A percentile compares a stretch with the other conserved stretches of the same genome.
Evolutionary conservation across 768 basidiomycete species (phyloP).

Genomic region (Boletus subcaerulescens): DNA sequence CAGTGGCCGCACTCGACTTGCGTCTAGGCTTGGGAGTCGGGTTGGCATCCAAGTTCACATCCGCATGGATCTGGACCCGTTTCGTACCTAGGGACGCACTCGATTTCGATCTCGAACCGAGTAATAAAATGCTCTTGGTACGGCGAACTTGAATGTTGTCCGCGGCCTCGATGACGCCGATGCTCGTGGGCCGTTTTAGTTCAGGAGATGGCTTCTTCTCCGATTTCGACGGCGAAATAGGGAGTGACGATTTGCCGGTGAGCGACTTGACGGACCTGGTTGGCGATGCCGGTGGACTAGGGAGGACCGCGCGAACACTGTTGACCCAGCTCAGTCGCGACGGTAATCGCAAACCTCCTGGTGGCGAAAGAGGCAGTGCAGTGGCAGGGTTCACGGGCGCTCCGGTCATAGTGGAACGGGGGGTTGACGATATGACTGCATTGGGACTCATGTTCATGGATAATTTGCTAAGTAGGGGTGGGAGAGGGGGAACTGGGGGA

Average conservation of each 20-base stretch:
- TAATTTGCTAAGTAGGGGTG: slow-evolving; percentile 18
- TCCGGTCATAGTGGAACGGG: slow-evolving; percentile 8
- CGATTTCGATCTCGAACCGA: slow-evolving; percentile 27
- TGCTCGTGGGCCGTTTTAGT: slow-evolving; percentile 25
- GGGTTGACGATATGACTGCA: slow-evolving; percentile 1
- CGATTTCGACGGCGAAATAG: slow-evolving; percentile 5
- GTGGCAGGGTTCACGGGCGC: slow-evolving; percentile 1
- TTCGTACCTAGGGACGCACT: slow-evolving; percentile 19
- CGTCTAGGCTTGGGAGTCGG: slow-evolving; percentile 20
- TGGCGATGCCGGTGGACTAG: slow-evolving; percentile 32
- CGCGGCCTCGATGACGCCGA: slow-evolving; percentile 32
- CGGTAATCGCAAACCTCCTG: slow-evolving; percentile 31
- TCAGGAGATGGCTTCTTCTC: slow-evolving; percentile 6
- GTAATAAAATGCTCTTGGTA: slow-evolving; percentile 33
- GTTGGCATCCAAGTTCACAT: slow-evolving; percentile 13
- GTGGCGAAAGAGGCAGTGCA: slow-evolving; percentile 25
- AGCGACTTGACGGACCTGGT: slow-evolving; percentile 14
- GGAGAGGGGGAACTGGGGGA: slow-evolving; percentile 29
- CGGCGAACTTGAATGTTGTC: slow-evolving; percentile 23
- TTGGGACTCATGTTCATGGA: slow-evolving; percentile 9
- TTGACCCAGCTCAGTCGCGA: slow-evolving; percentile 32
- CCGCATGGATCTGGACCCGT: slow-evolving; percentile 30
- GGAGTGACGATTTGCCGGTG: not conserved
- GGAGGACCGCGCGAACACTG: slow-evolving; percentile 23
- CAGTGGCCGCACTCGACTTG: slow-evolving; percentile 25